These are phyloP conservation scores for Teunomyces kruisii DNA, from an alignment of 805 yeast species.

Conservation along the genomic window DNA sequence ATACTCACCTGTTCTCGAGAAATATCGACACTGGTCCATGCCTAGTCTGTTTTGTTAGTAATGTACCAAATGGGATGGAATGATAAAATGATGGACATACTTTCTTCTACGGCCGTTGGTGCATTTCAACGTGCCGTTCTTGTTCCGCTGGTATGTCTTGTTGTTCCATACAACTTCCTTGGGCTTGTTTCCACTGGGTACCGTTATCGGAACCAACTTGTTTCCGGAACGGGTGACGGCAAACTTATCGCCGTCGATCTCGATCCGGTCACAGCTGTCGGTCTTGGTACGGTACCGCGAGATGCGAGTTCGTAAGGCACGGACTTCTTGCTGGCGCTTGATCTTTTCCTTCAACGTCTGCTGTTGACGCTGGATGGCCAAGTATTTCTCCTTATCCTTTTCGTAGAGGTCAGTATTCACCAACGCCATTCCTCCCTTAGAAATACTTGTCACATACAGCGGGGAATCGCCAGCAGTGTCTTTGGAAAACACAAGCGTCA, in stretches of 20 bases:
- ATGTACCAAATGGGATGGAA: too few relatives aligned
- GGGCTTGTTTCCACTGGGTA: constrained; percentile 16
- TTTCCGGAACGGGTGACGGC: constrained; percentile 43
- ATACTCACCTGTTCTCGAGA: constrained; percentile 39
- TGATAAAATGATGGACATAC: too few relatives aligned
- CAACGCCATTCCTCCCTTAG: constrained; percentile 38
- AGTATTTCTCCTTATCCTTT: constrained; percentile 21
- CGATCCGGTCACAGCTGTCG: constrained; percentile 46
- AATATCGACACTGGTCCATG: constrained; percentile 32
- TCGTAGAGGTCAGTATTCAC: constrained; percentile 37
- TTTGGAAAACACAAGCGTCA: constrained; percentile 28
- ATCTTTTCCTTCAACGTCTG: constrained; percentile 12
- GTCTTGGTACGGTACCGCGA: constrained; percentile 32
- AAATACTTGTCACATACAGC: constrained; percentile 26
- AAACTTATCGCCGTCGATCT: constrained; percentile 42
- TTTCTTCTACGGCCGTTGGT: constrained; percentile 10
- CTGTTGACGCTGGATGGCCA: constrained; percentile 13
- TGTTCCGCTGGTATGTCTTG: constrained; percentile 20
- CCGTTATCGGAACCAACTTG: constrained; percentile 38
- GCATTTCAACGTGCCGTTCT: constrained; percentile 27
- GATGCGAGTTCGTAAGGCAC: constrained; percentile 15
- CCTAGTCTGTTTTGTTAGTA: constrained; percentile 12
- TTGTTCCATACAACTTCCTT: constrained; percentile 31
- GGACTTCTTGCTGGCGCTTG: constrained; percentile 13
- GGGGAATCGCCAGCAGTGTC: constrained; percentile 2